These are phyloP conservation scores for Ulota crispa DNA, from an alignment of 225 moss, liverwort and hornwort species.

Conservation along the genomic window DNA sequence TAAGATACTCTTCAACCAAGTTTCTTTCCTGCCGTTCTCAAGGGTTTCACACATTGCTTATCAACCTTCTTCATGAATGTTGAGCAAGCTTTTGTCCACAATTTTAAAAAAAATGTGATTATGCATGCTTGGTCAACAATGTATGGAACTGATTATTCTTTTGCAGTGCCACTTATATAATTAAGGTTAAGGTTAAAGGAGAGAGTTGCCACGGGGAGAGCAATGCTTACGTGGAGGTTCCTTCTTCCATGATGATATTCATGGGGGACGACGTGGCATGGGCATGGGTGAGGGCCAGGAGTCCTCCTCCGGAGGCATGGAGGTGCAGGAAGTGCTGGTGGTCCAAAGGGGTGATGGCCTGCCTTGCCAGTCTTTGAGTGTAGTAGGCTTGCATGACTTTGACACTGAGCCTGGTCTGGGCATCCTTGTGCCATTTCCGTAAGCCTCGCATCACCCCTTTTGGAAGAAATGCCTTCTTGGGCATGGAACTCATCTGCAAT, in stretches of 20 bases:
- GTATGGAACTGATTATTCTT: not conserved
- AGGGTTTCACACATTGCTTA: not conserved
- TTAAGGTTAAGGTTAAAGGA: too few relatives aligned
- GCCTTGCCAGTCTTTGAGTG: not conserved
- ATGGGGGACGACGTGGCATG: not conserved
- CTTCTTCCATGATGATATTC: constrained; percentile 37
- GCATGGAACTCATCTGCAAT: constrained; percentile 75
- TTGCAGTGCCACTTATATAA: too few relatives aligned
- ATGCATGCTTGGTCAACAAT: too few relatives aligned
- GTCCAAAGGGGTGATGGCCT: constrained; percentile 19
- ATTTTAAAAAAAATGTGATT: not conserved
- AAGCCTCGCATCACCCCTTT: constrained; percentile 19
- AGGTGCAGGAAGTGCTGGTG: not conserved
- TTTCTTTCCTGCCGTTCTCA: not conserved
- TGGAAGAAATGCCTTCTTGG: constrained; percentile 62
- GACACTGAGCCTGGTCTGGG: constrained; percentile 17
- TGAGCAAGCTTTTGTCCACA: not conserved
- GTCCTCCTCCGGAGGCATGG: too few relatives aligned
- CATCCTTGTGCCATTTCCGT: constrained; percentile 28
- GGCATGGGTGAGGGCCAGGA: not conserved
- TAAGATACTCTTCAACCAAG: not conserved
- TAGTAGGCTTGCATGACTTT: constrained; percentile 30
- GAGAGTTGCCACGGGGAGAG: not conserved
- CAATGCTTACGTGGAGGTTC: not conserved
- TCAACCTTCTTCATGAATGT: not conserved